Conservation (phyloP, 2,329 filamentous ascomycete species). For the Penicillium corylophilum region DNA sequence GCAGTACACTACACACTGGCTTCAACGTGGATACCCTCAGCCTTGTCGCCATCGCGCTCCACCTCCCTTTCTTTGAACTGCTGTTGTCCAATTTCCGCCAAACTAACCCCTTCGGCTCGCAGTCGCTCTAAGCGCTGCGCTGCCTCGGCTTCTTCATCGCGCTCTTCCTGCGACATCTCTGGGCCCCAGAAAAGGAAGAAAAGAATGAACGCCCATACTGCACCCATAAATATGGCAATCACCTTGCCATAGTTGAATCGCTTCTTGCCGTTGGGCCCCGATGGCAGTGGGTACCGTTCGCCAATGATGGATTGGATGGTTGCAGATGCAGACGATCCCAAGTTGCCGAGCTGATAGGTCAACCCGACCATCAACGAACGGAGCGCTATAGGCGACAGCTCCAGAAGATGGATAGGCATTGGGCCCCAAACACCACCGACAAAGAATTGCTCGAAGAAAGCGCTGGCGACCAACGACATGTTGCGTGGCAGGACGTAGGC, state of each 20-base stretch:
- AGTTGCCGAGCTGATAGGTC: conserved; percentile 42
- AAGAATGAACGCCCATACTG: conserved; percentile 30
- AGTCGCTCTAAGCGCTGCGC: conserved; percentile 21
- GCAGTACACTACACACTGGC: neutral
- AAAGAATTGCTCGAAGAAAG: conserved; percentile 42
- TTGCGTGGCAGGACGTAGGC: conserved; percentile 33
- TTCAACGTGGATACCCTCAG: conserved; percentile 2
- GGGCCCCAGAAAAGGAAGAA: conserved; percentile 35
- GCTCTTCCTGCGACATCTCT: conserved; percentile 29
- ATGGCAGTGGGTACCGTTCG: conserved; percentile 41
- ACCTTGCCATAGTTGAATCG: conserved; percentile 46
- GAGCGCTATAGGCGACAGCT: conserved; percentile 36
- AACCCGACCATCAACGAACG: conserved; percentile 37
- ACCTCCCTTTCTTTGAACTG: conserved; percentile 6
- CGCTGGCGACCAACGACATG: conserved; percentile 32
- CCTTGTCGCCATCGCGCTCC: conserved; percentile 2
- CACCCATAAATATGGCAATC: conserved; percentile 34
- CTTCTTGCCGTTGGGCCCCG: conserved; percentile 27
- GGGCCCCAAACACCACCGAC: conserved; percentile 40
- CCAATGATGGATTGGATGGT: conserved; percentile 46
- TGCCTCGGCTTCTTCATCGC: conserved; percentile 24
- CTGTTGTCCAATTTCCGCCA: conserved; percentile 20
- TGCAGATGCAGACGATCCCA: conserved; percentile 42
- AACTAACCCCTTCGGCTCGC: conserved; percentile 17
- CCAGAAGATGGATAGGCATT: conserved; percentile 40